Evolutionary conservation across 176 grass and related monocot genomes (phyloP).

Genomic region (Luzula sylvatica): DNA sequence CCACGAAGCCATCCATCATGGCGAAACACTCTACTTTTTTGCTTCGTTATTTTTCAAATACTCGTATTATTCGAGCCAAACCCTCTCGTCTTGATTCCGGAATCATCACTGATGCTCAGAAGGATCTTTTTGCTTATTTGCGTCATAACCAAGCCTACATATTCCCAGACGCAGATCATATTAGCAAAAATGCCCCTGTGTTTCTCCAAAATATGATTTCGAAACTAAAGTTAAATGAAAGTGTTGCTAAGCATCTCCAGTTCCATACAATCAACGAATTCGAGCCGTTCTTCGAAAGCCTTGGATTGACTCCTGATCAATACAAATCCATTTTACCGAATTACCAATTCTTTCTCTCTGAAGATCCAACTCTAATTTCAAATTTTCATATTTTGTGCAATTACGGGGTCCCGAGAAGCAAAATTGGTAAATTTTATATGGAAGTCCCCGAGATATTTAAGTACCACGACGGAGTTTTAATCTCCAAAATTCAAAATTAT

Average conservation of each 20-base stretch:
- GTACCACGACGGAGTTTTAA: constrained; percentile 21
- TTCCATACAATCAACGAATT: constrained; percentile 56
- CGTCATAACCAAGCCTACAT: constrained; percentile 26
- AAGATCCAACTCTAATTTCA: constrained; percentile 31
- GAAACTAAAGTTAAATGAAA: constrained; percentile 7
- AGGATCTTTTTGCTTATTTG: constrained; percentile 38
- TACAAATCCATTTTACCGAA: constrained; percentile 28
- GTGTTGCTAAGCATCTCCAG: constrained; percentile 24
- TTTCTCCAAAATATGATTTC: constrained; percentile 30
- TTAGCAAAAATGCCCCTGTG: constrained; percentile 40
- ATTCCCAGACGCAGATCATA: constrained; percentile 35
- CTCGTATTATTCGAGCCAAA: neutral
- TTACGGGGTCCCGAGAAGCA: constrained; percentile 38
- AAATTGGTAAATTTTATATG: constrained; percentile 47
- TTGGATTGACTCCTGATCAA: constrained; percentile 31
- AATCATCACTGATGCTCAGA: constrained; percentile 19
- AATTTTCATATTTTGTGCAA: constrained; percentile 43
- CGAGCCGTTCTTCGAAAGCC: constrained; percentile 55
- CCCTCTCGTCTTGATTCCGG: neutral
- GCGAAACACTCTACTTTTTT: no score
- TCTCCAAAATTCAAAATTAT: constrained; percentile 30
- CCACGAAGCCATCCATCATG: neutral
- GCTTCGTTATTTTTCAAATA: neutral
- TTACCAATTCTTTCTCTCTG: constrained; percentile 23
- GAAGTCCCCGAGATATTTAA: constrained; percentile 38